Evolutionary conservation across 2,329 filamentous ascomycete genomes (phyloP).

Genomic region (Ophiocordyceps camponoti-saundersi): DNA sequence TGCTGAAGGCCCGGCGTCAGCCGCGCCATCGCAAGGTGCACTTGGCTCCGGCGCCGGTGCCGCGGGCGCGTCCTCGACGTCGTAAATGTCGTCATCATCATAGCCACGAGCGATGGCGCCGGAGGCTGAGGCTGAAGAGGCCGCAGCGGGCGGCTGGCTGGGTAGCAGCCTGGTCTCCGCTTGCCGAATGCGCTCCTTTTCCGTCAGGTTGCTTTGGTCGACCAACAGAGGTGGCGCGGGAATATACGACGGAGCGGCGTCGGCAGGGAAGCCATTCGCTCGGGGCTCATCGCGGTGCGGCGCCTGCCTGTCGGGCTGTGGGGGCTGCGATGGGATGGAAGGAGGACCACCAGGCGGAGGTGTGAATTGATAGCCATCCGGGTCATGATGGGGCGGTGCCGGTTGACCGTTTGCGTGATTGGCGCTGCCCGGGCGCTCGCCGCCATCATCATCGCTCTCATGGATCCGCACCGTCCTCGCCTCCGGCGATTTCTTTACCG

Average conservation of each 20-base stretch:
- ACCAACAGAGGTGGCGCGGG: constrained; percentile 39
- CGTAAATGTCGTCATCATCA: constrained; percentile 34
- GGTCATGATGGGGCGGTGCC: not conserved
- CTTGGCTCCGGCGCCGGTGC: constrained; percentile 3
- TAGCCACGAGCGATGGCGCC: not conserved
- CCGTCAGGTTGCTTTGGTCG: constrained; percentile 47
- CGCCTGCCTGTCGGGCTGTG: not conserved
- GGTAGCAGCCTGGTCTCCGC: constrained; percentile 69
- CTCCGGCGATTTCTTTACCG: constrained; percentile 8
- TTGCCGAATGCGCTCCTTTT: constrained; percentile 65
- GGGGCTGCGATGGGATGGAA: constrained; percentile 3
- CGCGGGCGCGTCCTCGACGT: constrained; percentile 22
- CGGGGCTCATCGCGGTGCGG: constrained; percentile 2
- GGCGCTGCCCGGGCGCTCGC: constrained; percentile 10
- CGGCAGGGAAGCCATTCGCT: constrained; percentile 6
- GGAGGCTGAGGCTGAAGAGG: constrained; percentile 16
- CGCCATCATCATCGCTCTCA: constrained; percentile 18
- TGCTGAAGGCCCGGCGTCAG: constrained; percentile 18
- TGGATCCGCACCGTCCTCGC: constrained; percentile 11
- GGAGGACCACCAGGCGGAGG: constrained; percentile 2
- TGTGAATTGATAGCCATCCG: constrained; percentile 16
- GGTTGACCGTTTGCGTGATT: not conserved
- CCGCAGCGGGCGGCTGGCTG: constrained; percentile 43
- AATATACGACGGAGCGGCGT: constrained; percentile 28
- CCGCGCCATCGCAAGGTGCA: constrained; percentile 4